Base-by-base conservation (phyloP, 1,284 basidiomycete species). In the Dichomitus squalens region DNA sequence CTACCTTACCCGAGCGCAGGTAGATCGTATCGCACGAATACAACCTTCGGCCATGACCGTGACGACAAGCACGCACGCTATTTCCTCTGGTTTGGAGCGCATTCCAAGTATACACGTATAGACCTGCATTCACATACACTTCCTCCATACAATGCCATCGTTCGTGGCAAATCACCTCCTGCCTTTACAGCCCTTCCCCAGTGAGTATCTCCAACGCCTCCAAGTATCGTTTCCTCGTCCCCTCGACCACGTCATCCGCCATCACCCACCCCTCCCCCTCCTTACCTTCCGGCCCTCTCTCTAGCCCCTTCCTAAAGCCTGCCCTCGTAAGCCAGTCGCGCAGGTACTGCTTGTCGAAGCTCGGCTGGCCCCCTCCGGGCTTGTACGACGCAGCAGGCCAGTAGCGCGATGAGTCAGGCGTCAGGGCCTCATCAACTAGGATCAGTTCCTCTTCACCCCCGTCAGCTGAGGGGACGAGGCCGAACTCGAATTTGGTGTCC, bases 261-360 rank as follows among this genome's bases (percentile, higher is more conserved):
- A 97, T 90, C 3, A 76, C 66, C 90, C 90, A 92, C 8, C 91
- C 90, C 61, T 84, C 73, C 7, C 84, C 84, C 54, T 84, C 83
- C 46, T 82, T 81, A 7, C 90, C 92, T 41, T 79, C 77, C 0
- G 83, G 85, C 6, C 88, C 89, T 52, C 79, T 84, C 68, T 95
- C 93, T 31, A 93, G 77, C 0, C 90, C 92, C 71, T 91, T 93
- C 61, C 79, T 80, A 72, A 92, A 93, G 0, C 92, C 93, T 4
- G 79, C 76, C 25, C 75, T 72, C 23, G 85, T 84, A 39, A 98
- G 77, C 91, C 95, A 95, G 72, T 98, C 95, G 35, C 97, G 81
- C 44, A 99, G 77, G 70, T 92, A 98, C 76, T 99, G 96, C 79
- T 99, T 99, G 75, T 99, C 97, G 68, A 97, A 99, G 68, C 93